Percentiles rank a stretch among this genome's conserved stretches.
phyloP scores from a whole-genome alignment of 2,329 filamentous ascomycete genomes.

The Fusarium austroafricanum region DNA sequence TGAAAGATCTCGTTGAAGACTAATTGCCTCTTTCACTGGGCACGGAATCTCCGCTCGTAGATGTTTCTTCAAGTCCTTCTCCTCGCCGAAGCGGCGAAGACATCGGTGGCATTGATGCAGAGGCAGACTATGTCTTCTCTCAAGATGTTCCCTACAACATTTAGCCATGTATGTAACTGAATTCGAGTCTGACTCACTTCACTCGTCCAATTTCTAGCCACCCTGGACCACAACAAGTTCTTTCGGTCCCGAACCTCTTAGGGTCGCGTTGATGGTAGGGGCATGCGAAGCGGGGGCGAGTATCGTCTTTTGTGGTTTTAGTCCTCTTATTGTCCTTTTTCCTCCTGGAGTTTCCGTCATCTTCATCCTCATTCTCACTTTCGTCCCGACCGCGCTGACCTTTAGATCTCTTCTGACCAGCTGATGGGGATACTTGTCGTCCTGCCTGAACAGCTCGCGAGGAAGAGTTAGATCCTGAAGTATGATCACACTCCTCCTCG shows the following conservation, averaged over 20 bases:
- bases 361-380: slow-evolving; percentile 47
- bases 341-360: slow-evolving; percentile 47
- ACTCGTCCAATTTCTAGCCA: slow-evolving; percentile 40
- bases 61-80: slow-evolving; percentile 37
- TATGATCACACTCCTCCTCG: slow-evolving; percentile 35
- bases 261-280: slow-evolving; percentile 53
- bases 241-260: slow-evolving; percentile 32
- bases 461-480: slow-evolving; percentile 23
- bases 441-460: slow-evolving; percentile 29
- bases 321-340: slow-evolving; percentile 52
- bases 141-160: slow-evolving; percentile 40
- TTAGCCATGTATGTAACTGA: background rate
- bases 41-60: slow-evolving; percentile 36
- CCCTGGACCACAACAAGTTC: slow-evolving; percentile 44
- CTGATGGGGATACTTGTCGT: slow-evolving; percentile 11
- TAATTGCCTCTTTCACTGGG: slow-evolving; percentile 29
- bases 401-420: slow-evolving; percentile 37
- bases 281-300: slow-evolving; percentile 49
- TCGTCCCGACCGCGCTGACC: slow-evolving; percentile 40
- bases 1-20: slow-evolving; percentile 20
- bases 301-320: slow-evolving; percentile 50
- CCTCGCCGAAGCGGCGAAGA: slow-evolving; percentile 29
- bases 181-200: slow-evolving; percentile 36
- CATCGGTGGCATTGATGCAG: slow-evolving; percentile 40
- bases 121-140: slow-evolving; percentile 37